Evolutionary conservation across 2,329 filamentous ascomycete genomes (phyloP), one percentile per base, ranked within the genome.

Genomic region (Pestalotiopsis sp.): DNA sequence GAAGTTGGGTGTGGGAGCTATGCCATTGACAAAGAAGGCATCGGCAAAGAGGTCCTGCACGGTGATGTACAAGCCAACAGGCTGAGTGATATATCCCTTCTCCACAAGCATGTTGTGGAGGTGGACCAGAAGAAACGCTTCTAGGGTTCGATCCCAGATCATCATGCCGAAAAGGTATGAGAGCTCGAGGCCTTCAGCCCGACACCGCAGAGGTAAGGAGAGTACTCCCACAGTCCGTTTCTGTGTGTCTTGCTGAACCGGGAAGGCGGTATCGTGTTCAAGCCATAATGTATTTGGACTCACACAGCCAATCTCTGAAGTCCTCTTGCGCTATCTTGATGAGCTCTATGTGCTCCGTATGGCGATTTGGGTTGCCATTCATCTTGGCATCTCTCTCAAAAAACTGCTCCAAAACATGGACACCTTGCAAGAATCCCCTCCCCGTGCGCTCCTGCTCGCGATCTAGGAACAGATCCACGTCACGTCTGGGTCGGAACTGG

Each of bases 201-300:
- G 12, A 79, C 79, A 17, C 83, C 85, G 49, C 84, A 86, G 2
- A 86, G 76, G 49, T 81, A 86, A 0, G 84, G 85, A 3, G 82
- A 86, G 67, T 83, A 84, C 20, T 83, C 80, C 79, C 81, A 86
- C 0, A 86, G 74, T 0, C 83, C 83, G 62, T 86, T 85, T 0
- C 78, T 5, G 68, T 82, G 78, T 2, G 76, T 77, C 14, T 74
- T 72, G 0, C 79, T 73, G 70, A 86, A 86, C 0, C 80, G 80
- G 2, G 83, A 85, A 2, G 78, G 78, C 79, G 80, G 13, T 80
- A 85, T 12, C 3, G n/a, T 4, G 1, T 59, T 23, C 9, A 36
- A 36, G 5, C 23, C 57, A 9, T 13, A 11, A 5, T n/a, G 14
- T 59, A 27, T 7, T 14, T 12, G 9, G 57, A 27, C 23, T 13